phyloP scores from a whole-genome alignment of 1,284 basidiomycete genomes.

The Coniophora puteana region DNA sequence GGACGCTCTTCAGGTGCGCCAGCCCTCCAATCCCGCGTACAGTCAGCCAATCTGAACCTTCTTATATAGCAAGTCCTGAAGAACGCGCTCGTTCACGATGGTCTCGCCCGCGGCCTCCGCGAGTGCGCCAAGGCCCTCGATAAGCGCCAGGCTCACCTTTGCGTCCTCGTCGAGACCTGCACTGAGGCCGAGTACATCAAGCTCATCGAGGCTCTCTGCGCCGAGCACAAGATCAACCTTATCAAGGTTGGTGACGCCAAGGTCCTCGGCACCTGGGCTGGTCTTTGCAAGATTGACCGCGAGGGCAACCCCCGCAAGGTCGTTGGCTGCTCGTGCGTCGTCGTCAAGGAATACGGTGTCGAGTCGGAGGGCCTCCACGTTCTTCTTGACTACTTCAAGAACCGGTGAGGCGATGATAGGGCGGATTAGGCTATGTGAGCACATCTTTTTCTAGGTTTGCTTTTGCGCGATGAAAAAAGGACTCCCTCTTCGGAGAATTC shows the following conservation, averaged over 20 bases:
- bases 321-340: conserved; percentile 95
- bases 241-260: conserved; percentile 99
- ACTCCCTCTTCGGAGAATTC: conserved; percentile 82
- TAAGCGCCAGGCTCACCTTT: conserved; percentile 98
- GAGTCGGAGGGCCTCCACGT: conserved; percentile 97
- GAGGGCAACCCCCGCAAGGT: conserved; percentile 99
- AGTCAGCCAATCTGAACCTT: neutral
- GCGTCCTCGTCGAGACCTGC: conserved; percentile 98
- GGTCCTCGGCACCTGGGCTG: conserved; percentile 97
- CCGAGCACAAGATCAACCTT: conserved; percentile 98
- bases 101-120: conserved; percentile 96
- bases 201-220: conserved; percentile 98
- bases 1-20: conserved; percentile 89
- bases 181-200: conserved; percentile 99
- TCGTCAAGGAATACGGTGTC: conserved; percentile 96
- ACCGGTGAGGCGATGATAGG: conserved; percentile 59
- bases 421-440: too few species aligned
- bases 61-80: conserved; percentile 80
- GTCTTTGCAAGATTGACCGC: conserved; percentile 98
- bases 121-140: conserved; percentile 98
- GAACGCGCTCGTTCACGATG: conserved; percentile 96
- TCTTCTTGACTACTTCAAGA: conserved; percentile 96
- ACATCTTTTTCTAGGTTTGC: conserved; percentile 10
- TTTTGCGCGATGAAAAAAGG: conserved; percentile 66
- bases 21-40: neutral